These are phyloP conservation scores for Fusarium newnesense DNA, from an alignment of 2,329 filamentous ascomycete genomes.

Conservation along the genomic window DNA sequence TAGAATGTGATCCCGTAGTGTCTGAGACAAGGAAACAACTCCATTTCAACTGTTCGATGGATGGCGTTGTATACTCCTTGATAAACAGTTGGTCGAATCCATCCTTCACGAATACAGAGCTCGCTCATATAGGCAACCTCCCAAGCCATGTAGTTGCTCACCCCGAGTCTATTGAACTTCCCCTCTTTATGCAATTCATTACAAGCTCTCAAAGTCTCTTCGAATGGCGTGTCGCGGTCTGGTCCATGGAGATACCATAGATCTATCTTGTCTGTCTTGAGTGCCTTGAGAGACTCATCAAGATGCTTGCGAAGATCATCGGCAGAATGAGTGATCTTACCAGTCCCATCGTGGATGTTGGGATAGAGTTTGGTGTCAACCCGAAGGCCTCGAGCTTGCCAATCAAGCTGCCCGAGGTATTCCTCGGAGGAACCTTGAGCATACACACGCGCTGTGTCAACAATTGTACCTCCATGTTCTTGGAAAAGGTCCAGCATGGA, in stretches of 20 bases:
- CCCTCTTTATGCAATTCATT: conserved; percentile 76
- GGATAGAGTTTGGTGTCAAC: conserved; percentile 4
- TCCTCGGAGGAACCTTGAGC: conserved; percentile 1
- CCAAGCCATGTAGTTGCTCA: conserved; percentile 80
- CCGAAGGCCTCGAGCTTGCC: background rate
- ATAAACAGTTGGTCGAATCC: conserved; percentile 77
- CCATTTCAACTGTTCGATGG: conserved; percentile 68
- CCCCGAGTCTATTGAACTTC: conserved; percentile 77
- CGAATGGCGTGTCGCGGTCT: conserved; percentile 69
- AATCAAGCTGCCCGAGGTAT: background rate
- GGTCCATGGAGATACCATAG: conserved; percentile 60
- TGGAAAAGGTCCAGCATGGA: background rate
- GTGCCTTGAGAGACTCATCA: conserved; percentile 7
- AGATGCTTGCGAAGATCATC: background rate
- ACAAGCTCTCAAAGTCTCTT: conserved; percentile 73
- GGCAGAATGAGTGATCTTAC: background rate
- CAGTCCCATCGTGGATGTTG: background rate
- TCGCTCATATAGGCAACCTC: conserved; percentile 81
- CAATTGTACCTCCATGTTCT: background rate
- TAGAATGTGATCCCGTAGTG: conserved; percentile 76
- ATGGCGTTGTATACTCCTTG: conserved; percentile 72
- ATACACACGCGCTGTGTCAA: conserved; percentile 4
- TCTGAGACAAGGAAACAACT: conserved; percentile 72
- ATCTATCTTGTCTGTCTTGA: conserved; percentile 31
- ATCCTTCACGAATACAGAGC: conserved; percentile 73